These are phyloP conservation scores for Pythium grandisporangium DNA, from an alignment of 352 stramenopile genomes.

Conservation along the genomic window DNA sequence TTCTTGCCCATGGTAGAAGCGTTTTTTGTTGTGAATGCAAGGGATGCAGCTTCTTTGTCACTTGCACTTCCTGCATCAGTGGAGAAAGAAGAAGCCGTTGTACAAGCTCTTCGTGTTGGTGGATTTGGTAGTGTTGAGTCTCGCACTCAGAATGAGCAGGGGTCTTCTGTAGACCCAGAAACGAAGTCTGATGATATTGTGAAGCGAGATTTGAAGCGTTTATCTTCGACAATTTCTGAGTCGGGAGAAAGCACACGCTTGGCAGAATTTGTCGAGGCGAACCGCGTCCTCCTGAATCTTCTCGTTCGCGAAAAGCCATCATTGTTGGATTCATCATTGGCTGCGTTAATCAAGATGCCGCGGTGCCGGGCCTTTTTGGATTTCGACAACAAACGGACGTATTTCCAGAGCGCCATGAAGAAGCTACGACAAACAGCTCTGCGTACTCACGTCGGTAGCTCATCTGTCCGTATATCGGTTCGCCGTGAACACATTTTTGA, in stretches of 20 bases:
- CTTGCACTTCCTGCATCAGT: constrained; percentile 59
- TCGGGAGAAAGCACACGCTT: constrained; percentile 61
- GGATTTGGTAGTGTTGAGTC: constrained; percentile 37
- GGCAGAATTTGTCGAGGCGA: constrained; percentile 91
- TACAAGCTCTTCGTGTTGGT: constrained; percentile 55
- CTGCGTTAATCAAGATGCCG: constrained; percentile 93
- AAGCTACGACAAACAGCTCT: constrained; percentile 79
- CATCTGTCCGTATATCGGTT: constrained; percentile 84
- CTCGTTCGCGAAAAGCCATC: constrained; percentile 95
- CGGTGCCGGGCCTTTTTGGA: constrained; percentile 94
- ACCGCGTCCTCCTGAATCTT: constrained; percentile 96
- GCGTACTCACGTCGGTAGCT: constrained; percentile 87
- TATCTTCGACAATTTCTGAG: constrained; percentile 32
- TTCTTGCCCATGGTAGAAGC: constrained; percentile 97
- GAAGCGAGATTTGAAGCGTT: constrained; percentile 20
- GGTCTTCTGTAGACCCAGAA: too few species aligned
- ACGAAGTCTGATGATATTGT: too few species aligned
- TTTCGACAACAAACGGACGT: constrained; percentile 99
- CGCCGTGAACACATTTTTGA: constrained; percentile 97
- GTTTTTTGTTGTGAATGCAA: constrained; percentile 98
- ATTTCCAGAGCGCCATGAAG: constrained; percentile 96
- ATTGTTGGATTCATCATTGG: constrained; percentile 94
- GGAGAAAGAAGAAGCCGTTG: constrained; percentile 69
- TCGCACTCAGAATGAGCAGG: constrained; percentile 6
- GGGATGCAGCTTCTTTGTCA: constrained; percentile 73